Base-by-base conservation (phyloP, 2,329 filamentous ascomycete species). In the Monosporascus sp. region DNA sequence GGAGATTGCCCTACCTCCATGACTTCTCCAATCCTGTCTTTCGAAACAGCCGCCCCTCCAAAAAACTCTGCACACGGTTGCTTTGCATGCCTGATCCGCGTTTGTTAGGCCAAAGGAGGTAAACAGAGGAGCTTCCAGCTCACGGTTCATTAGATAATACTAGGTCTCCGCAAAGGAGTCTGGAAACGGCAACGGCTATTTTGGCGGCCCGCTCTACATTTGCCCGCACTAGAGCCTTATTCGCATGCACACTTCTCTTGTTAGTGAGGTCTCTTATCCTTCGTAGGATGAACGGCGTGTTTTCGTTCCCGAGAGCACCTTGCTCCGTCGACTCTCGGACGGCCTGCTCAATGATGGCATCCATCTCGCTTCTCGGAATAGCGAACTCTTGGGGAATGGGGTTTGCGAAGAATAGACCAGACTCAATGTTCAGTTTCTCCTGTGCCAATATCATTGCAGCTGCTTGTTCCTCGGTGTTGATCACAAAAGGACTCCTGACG, bases 381-480 rank as follows among this genome's bases (percentile, higher is more conserved):
- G 83, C 87, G 62, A 79, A 75, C 54, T 88, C 76, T 50, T 81
- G 74, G 0, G 91, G 88, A 37, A 96, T 88, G 0, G 92, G 93
- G 66, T 96, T 97, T 52, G 92, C 92, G 65, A 99, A 92, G 53
- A 92, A 76, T 51, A 97, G 73, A 8, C 93, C 94, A 1, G 89
- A 90, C 56, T 86, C 80, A 35, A 97, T 80, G 5, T 80, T 80
- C 15, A 96, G 77, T 49, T 73, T 77, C 62, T 86, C 81, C 72
- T 96, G 90, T 0, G 90, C 89, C 60, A 89, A 78, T 53, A 96
- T 88, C 53, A 97, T 90, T n/a, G 87, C 85, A 1, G 94, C 94
- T 36, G 94, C 94, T 66, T 97, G 89, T 52, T 78, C 77, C 67
- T 95, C 90, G 59, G 86, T 80, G 50, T 84, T 73, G 43, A 97